Base-by-base conservation (phyloP, 495 filamentous ascomycete genomes). In the Letharia columbiana region DNA sequence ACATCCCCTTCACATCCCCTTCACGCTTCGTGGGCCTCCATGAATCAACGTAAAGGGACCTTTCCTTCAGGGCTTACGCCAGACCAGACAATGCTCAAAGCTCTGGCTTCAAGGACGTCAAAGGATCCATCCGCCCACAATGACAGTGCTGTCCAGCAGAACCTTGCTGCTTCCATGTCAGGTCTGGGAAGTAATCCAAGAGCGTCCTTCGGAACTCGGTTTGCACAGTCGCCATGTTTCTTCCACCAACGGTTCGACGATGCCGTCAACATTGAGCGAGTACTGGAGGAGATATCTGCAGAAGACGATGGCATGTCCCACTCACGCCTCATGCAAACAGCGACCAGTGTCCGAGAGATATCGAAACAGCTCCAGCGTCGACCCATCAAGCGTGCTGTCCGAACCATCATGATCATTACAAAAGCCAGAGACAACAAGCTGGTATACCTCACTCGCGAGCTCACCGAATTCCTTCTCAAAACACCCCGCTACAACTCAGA, bases 211-310 rank as follows among this genome's bases (percentile, higher is more conserved):
- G 85, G 87, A 3, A 83, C 87, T 40, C 80, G 81, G 42, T 83
- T 90, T 67, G 73, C 97, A 35, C 88, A 93, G 72, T 95, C 91
- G 47, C 94, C 94, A 0, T 98, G 95, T 77, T 98, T 93, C 77
- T 98, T 96, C 81, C 94, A 98, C 76, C 88, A 92, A 76, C 84
- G 91, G 50, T 98, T 98, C 73, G 94, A 96, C 66, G 91, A 96
- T 73, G 92, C 92, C 11, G 90, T 98, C 68, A 92, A 98, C 75
- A 88, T 97, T 54, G 90, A 95, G 64, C 95, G 89, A 73, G 92
- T 98, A 4, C 81, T 98, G 2, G 94, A 98, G 74, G 94, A 98
- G 78, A 95, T 98, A 58, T 81, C 83, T 72, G 77, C 81, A 9
- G 90, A 89, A 61, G 91, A 96, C 74, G 91, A 96, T 67, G 91